A percentile compares a stretch with the other conserved stretches of the same genome.
phyloP scores from a whole-genome alignment of 139 green algal genomes.

The Chlorella sp. region DNA sequence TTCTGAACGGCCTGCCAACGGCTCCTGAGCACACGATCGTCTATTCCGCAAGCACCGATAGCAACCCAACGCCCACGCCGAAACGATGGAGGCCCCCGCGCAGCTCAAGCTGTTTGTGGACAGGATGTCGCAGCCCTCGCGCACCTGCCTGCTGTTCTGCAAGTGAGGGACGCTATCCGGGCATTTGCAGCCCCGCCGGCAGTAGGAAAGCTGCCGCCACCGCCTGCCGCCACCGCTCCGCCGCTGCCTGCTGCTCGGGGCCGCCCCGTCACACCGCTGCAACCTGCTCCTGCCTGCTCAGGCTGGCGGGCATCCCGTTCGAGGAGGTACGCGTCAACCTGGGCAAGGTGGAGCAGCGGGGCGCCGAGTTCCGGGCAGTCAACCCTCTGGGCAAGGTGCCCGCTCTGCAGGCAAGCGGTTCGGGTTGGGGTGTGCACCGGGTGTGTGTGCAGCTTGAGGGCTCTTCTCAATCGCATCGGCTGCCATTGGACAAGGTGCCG shows the following conservation, averaged over 20 bases:
- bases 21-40: too few species aligned
- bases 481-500: too few species aligned
- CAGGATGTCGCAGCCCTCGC: conserved; percentile 2
- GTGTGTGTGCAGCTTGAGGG: background rate
- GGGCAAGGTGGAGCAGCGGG: background rate
- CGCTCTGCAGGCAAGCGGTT: background rate
- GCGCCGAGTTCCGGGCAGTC: background rate
- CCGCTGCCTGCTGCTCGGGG: too few species aligned
- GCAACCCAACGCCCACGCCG: too few species aligned
- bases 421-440: background rate
- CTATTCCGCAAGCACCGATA: too few species aligned
- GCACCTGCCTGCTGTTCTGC: conserved; percentile 4
- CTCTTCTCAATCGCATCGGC: too few species aligned
- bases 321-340: conserved; percentile 22
- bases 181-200: background rate
- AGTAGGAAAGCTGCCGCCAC: too few species aligned
- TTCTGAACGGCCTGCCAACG: too few species aligned
- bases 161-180: background rate
- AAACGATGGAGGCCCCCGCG: too few species aligned
- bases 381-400: conserved; percentile 38
- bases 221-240: too few species aligned
- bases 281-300: background rate
- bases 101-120: conserved; percentile 10
- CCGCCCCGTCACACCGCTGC: background rate
- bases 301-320: conserved; percentile 1